These are phyloP conservation scores for Fusarium temperatum DNA, from an alignment of 2,329 filamentous ascomycete genomes.

Conservation along the genomic window DNA sequence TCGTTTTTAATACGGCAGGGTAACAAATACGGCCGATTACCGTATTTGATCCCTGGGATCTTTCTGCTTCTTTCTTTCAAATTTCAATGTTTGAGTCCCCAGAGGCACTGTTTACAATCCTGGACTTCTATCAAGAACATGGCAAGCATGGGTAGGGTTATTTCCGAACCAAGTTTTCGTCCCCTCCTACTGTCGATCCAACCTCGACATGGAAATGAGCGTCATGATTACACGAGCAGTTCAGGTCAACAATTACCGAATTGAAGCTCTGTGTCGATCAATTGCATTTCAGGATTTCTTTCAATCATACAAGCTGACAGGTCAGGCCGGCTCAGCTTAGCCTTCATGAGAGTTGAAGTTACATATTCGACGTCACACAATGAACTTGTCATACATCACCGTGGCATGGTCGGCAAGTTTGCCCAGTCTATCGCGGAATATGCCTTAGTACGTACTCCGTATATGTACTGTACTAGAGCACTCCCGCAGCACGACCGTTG, in stretches of 20 bases:
- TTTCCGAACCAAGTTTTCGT: constrained; percentile 38
- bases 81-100: neutral
- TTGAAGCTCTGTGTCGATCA: constrained; percentile 3
- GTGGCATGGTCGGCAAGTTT: constrained; percentile 17
- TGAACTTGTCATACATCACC: constrained; percentile 41
- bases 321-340: neutral
- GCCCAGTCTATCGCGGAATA: constrained; percentile 17
- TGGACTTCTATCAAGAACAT: constrained; percentile 17
- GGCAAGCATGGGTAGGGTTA: constrained; percentile 23
- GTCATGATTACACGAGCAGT: constrained; percentile 24
- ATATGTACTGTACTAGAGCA: neutral
- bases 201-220: constrained; percentile 18
- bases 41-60: neutral
- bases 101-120: neutral
- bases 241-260: constrained; percentile 9
- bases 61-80: neutral
- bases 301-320: neutral
- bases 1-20: neutral
- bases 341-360: neutral
- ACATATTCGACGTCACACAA: constrained; percentile 33
- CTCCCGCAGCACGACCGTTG: constrained; percentile 34
- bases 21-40: neutral
- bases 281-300: constrained; percentile 1
- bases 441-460: constrained; percentile 6
- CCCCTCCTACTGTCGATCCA: constrained; percentile 26